Percentiles rank a stretch among this genome's conserved stretches.
Conservation (phyloP, 495 filamentous ascomycete species). For the Pseudoneurospora amorphoporcata region DNA sequence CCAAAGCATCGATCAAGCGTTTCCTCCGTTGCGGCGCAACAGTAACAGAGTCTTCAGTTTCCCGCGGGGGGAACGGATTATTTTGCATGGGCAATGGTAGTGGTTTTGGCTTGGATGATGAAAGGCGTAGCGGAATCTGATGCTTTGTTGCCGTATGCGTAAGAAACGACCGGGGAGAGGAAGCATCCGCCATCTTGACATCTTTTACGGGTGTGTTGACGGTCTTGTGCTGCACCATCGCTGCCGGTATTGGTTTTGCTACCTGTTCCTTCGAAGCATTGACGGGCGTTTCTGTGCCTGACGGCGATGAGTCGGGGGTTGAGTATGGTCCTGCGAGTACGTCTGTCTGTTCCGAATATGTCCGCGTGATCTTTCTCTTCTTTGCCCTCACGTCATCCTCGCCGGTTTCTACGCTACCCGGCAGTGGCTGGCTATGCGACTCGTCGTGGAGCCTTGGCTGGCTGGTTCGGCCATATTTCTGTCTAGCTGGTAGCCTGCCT, state of each 20-base stretch:
- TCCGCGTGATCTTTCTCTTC: constrained; percentile 18
- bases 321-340: constrained; percentile 14
- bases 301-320: constrained; percentile 20
- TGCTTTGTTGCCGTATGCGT: constrained; percentile 15
- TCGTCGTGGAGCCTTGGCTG: constrained; percentile 5
- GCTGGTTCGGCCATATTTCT: neutral
- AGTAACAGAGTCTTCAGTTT: neutral
- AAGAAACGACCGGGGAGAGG: constrained; percentile 11
- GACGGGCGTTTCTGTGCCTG: constrained; percentile 4
- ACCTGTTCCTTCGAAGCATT: neutral
- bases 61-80: constrained; percentile 4
- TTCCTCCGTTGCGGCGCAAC: constrained; percentile 21
- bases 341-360: constrained; percentile 12
- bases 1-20: constrained; percentile 47
- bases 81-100: constrained; percentile 3
- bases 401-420: constrained; percentile 1
- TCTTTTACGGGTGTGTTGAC: constrained; percentile 19
- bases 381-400: constrained; percentile 10
- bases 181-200: constrained; percentile 9
- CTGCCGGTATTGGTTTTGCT: constrained; percentile 4
- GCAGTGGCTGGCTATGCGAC: constrained; percentile 20
- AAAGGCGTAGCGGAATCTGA: constrained; percentile 31
- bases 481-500: neutral
- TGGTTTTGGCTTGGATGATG: constrained; percentile 5
- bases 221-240: constrained; percentile 1